These are phyloP conservation scores for Cyberlindnera nakhonratchasimensis DNA, from an alignment of 805 yeast genomes.

Conservation along the genomic window DNA sequence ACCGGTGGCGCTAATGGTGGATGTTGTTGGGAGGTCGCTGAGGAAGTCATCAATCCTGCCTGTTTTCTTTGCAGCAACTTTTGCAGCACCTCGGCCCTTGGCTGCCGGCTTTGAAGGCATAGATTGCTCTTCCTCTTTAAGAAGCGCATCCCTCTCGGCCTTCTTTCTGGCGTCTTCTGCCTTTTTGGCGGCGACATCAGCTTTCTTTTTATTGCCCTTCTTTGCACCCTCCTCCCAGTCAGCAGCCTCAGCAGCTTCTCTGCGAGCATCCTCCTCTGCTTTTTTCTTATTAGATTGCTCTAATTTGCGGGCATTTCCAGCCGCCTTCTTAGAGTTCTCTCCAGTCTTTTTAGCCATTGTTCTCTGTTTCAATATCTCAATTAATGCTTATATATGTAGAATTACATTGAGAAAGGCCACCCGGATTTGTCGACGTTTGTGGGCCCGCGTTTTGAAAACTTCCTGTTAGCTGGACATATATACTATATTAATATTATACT, in stretches of 20 bases:
- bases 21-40: slow-evolving; percentile 44
- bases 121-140: slow-evolving; percentile 62
- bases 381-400: no score
- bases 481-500: no score
- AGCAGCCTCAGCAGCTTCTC: slow-evolving; percentile 53
- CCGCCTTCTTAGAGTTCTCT: slow-evolving; percentile 53
- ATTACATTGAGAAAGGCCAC: not conserved
- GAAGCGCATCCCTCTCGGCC: slow-evolving; percentile 72
- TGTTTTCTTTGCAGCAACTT: slow-evolving; percentile 56
- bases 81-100: slow-evolving; percentile 65
- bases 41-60: slow-evolving; percentile 69
- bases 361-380: no score
- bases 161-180: slow-evolving; percentile 77
- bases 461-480: no score
- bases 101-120: slow-evolving; percentile 55
- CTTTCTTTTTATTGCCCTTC: slow-evolving; percentile 65
- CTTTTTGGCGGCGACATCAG: slow-evolving; percentile 61
- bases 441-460: no score
- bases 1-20: slow-evolving; percentile 66
- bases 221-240: slow-evolving; percentile 74
- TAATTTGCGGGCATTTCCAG: slow-evolving; percentile 65
- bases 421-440: not conserved
- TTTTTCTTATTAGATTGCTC: slow-evolving; percentile 58
- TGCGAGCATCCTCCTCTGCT: slow-evolving; percentile 44
- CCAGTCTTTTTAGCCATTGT: slow-evolving; percentile 48